phyloP scores from a whole-genome alignment of 106 monocot species.

The Dendrobium chrysotoxum region DNA sequence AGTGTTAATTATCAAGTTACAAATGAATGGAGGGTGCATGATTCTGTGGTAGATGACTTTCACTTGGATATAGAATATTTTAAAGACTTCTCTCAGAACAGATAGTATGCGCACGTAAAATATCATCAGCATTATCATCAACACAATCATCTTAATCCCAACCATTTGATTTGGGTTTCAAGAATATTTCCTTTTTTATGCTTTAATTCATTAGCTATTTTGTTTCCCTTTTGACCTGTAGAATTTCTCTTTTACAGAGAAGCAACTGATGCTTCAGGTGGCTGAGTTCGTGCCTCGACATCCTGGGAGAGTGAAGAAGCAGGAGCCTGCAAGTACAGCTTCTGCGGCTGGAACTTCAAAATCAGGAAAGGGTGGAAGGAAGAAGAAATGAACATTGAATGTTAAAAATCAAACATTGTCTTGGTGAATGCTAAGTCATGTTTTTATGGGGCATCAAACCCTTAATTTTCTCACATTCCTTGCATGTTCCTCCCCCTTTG shows the following conservation, averaged over 20 bases:
- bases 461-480: no score
- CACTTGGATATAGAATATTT: no score
- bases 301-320: constrained; percentile 7
- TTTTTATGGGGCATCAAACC: not conserved
- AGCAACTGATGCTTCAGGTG: constrained; percentile 11
- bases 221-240: not conserved
- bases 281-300: constrained; percentile 9
- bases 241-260: not conserved
- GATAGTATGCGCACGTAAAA: not conserved
- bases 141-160: not conserved
- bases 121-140: not conserved
- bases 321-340: constrained; percentile 1
- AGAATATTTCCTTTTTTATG: no score
- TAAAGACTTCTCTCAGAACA: no score
- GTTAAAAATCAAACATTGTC: not conserved
- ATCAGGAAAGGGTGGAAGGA: constrained; percentile 8
- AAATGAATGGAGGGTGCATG: no score
- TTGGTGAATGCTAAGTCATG: not conserved
- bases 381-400: constrained; percentile 1
- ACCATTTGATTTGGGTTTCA: not conserved
- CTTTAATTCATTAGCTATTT: not conserved
- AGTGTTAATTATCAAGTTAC: no score
- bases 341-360: not conserved
- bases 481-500: no score
- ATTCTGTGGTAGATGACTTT: no score